These are phyloP conservation scores for Nicotiana tabacum DNA, from an alignment of 257 asterid genomes.

Conservation along the genomic window DNA sequence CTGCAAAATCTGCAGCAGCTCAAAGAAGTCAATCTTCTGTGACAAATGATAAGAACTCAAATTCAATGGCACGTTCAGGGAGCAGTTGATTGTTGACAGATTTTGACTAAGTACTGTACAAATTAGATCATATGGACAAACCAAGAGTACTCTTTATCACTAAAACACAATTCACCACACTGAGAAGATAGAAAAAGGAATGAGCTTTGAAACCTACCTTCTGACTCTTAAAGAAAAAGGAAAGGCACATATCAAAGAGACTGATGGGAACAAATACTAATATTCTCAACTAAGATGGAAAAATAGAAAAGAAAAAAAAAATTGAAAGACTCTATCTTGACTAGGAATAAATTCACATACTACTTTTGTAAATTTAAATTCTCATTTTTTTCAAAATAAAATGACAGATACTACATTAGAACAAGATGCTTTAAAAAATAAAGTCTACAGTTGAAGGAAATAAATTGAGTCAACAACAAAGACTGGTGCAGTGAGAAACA, in stretches of 20 bases:
- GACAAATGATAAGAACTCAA: neutral
- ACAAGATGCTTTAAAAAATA: neutral
- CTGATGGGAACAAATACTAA: conserved; percentile 4
- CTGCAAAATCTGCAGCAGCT: neutral
- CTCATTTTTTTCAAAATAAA: neutral
- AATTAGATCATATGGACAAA: neutral
- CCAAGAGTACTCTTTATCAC: neutral
- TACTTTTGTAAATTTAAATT: neutral
- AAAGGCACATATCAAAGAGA: neutral
- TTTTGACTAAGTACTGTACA: neutral
- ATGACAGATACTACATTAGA: neutral
- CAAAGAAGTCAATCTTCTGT: neutral
- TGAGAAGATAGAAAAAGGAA: neutral
- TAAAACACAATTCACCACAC: neutral
- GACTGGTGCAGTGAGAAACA: too few species aligned
- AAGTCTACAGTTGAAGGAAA: neutral
- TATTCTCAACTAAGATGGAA: neutral
- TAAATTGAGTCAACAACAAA: neutral
- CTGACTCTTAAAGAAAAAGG: conserved; percentile 7
- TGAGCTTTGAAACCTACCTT: neutral
- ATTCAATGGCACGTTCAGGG: neutral
- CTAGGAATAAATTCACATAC: neutral
- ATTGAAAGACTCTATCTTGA: neutral
- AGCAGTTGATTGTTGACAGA: neutral
- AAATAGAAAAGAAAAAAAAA: neutral